Evolutionary conservation across 2,329 filamentous ascomycete genomes (phyloP).

Genomic region (Dothistroma septosporum): DNA sequence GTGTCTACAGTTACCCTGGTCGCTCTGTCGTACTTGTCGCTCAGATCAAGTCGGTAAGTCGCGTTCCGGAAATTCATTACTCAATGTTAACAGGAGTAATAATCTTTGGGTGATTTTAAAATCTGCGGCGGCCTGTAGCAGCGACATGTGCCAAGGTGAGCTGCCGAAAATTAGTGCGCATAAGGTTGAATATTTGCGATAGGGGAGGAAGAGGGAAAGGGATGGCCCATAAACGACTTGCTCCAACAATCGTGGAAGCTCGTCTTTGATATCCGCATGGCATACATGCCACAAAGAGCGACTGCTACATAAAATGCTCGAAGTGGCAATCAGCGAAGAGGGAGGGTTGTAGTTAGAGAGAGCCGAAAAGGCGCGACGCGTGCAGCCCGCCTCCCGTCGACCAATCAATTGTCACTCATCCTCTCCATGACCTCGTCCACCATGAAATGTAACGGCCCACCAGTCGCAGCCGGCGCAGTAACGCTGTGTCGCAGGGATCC

Average conservation of each 20-base stretch:
- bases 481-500: background rate
- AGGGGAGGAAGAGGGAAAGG: background rate
- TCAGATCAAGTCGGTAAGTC: no score
- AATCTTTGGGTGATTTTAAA: no score
- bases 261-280: background rate
- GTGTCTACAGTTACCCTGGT: no score
- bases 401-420: background rate
- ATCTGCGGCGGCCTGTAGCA: no score
- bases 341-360: background rate
- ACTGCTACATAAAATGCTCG: constrained; percentile 1
- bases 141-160: no score
- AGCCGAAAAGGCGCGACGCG: background rate
- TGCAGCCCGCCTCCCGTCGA: background rate
- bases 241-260: background rate
- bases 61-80: no score
- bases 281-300: constrained; percentile 1
- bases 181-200: background rate
- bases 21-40: no score
- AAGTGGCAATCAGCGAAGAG: background rate
- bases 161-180: background rate
- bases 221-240: background rate
- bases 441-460: background rate
- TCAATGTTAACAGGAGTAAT: no score
- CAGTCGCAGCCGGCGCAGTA: background rate
- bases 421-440: background rate